Percentiles rank a stretch among this genome's conserved stretches.
Conservation (phyloP, 495 filamentous ascomycete species). For the Xylaria intraflava region DNA sequence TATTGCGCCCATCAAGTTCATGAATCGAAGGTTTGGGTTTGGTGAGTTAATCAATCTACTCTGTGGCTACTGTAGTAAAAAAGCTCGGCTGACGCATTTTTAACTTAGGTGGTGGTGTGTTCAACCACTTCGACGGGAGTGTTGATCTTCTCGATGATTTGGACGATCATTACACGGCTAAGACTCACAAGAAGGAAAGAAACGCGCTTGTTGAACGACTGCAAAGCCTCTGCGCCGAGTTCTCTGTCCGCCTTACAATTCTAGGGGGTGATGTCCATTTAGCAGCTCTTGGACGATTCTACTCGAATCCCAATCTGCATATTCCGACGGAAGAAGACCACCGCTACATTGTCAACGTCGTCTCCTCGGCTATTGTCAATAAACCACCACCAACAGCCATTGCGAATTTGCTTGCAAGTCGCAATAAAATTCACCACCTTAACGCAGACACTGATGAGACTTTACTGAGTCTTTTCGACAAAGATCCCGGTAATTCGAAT, state of each 20-base stretch:
- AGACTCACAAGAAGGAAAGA: conserved; percentile 85
- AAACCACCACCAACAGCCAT: conserved; percentile 83
- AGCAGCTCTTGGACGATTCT: conserved; percentile 88
- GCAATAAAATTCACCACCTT: conserved; percentile 93
- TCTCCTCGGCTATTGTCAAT: conserved; percentile 89
- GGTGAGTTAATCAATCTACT: conserved; percentile 23
- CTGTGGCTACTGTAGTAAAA: not conserved
- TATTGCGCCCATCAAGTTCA: conserved; percentile 75
- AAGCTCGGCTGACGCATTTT: not conserved
- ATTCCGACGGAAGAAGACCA: conserved; percentile 78
- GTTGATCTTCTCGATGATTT: conserved; percentile 89
- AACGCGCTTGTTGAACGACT: conserved; percentile 65
- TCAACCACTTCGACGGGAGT: conserved; percentile 89
- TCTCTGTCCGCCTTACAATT: conserved; percentile 76
- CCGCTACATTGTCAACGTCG: conserved; percentile 87
- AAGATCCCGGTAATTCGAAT: conserved; percentile 62
- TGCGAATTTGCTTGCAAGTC: conserved; percentile 74
- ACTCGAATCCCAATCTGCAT: conserved; percentile 73
- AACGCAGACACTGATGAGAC: conserved; percentile 82
- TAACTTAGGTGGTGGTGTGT: conserved; percentile 62
- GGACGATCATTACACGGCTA: conserved; percentile 91
- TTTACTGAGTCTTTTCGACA: conserved; percentile 76
- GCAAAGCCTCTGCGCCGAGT: conserved; percentile 61
- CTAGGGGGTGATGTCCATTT: conserved; percentile 92
- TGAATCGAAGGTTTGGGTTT: conserved; percentile 86